Base-by-base conservation (phyloP, 306 rosid genomes). In the Purshia tridentata region DNA sequence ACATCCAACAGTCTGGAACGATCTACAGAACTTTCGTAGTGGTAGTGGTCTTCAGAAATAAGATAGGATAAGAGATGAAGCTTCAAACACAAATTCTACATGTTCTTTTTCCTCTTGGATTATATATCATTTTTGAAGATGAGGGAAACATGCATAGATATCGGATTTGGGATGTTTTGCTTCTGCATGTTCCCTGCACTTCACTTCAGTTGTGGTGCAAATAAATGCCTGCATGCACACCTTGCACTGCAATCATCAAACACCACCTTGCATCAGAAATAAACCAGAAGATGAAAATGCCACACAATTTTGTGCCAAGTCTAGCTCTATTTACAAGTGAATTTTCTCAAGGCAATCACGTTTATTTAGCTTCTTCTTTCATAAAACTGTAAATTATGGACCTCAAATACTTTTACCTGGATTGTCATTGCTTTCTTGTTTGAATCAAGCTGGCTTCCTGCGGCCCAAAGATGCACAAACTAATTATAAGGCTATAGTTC, bases 211-310 rank as follows among this genome's bases (percentile, higher is more conserved):
- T 3, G 89, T 85, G 41, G 88, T 88, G 79, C 92, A 85, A 6
- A 85, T 88, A 74, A 88, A 88, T 44, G 86, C 84, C 72, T 88
- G 92, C 92, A 88, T 83, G 78, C 92, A 88, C 29, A 85, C 92
- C 78, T 83, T 88, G 79, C 92, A 85, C 89, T 88, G 77, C 83
- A 79, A 74, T 56, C 76, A 57, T 73, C 18, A 35, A 22, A 29
- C 78, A 50, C 47, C 55, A 63, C 11, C 11, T 70, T 4, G 41
- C 49, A 65, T 76, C 45, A 71, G 72, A 15, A 68, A 40, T 15
- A 56, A 44, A 10, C 22, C 23, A 16, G 9, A 14, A 50, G 10
- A 35, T 0, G 20, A 67, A 20, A 55, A 0, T 41, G 51, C 39
- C 7, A 45, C 37, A 63, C 22, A 23, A 12, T 19, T 39, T 0